These are phyloP conservation scores for Vanrija pseudolonga DNA, from an alignment of 1,284 basidiomycete genomes.

Conservation along the genomic window DNA sequence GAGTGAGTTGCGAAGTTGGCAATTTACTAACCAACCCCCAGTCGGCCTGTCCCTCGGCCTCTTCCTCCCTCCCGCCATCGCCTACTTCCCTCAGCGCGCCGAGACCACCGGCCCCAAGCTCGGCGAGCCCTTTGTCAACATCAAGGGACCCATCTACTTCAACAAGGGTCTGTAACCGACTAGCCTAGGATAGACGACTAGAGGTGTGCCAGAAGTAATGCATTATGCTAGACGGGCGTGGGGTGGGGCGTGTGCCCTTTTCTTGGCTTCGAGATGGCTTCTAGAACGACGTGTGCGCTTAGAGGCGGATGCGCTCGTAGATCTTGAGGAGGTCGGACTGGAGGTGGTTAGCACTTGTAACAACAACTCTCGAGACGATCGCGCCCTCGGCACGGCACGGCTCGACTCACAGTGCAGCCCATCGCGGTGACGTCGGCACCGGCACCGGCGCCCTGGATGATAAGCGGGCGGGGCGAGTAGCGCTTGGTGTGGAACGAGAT, in stretches of 20 bases:
- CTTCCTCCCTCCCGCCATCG: conserved; percentile 57
- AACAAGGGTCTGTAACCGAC: conserved; percentile 52
- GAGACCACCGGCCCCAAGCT: conserved; percentile 47
- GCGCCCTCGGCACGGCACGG: too few species aligned
- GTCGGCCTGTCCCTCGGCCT: conserved; percentile 53
- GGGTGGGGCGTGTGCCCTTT: too few species aligned
- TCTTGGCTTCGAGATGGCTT: too few species aligned
- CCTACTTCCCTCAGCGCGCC: conserved; percentile 55
- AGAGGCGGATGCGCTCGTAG: conserved; percentile 38
- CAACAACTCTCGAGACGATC: neutral
- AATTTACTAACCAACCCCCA: conserved; percentile 4
- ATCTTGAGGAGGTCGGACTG: conserved; percentile 49
- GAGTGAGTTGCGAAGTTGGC: conserved; percentile 25
- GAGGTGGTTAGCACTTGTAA: neutral
- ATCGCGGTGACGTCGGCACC: conserved; percentile 97
- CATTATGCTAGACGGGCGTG: too few species aligned
- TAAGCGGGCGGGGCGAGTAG: conserved; percentile 76
- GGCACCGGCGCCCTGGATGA: conserved; percentile 92
- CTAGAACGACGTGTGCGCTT: neutral
- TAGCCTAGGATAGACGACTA: too few species aligned
- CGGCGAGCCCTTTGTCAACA: conserved; percentile 40
- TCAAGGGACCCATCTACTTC: conserved; percentile 51
- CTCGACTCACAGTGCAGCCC: conserved; percentile 67
- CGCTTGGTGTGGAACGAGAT: conserved; percentile 93
- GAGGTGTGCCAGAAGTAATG: too few species aligned